These are phyloP conservation scores for Daldinia concentrica DNA, from an alignment of 495 filamentous ascomycete genomes.

Conservation along the genomic window DNA sequence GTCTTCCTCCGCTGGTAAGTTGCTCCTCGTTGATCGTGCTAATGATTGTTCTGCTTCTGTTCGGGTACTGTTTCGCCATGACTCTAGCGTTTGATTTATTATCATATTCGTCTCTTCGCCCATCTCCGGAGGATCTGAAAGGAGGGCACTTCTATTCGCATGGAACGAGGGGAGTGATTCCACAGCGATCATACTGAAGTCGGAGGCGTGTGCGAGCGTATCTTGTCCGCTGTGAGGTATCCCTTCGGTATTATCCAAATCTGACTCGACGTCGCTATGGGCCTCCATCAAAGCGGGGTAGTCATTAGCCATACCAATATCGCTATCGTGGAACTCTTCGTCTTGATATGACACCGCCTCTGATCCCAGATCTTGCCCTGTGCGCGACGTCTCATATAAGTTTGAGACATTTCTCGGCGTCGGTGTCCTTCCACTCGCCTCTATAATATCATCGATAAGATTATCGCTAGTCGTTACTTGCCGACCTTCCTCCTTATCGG, in stretches of 20 bases:
- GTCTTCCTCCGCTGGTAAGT: conserved; percentile 22
- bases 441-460: conserved; percentile 23
- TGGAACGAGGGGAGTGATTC: conserved; percentile 55
- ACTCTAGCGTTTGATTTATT: conserved; percentile 55
- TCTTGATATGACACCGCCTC: conserved; percentile 29
- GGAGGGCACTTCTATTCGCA: conserved; percentile 46
- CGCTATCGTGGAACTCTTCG: conserved; percentile 23
- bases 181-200: conserved; percentile 61
- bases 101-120: conserved; percentile 57
- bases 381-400: neutral
- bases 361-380: conserved; percentile 8
- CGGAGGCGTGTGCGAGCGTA: conserved; percentile 55
- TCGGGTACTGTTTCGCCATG: conserved; percentile 50
- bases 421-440: conserved; percentile 24
- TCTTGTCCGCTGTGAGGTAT: conserved; percentile 46
- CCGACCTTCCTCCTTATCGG: conserved; percentile 1
- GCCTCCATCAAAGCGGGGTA: conserved; percentile 40
- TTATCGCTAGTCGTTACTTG: conserved; percentile 44
- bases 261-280: conserved; percentile 43
- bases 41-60: conserved; percentile 8
- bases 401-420: conserved; percentile 22
- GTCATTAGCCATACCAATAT: conserved; percentile 22
- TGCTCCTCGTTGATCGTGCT: neutral
- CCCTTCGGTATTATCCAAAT: conserved; percentile 27
- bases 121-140: conserved; percentile 49